Evolutionary conservation across 306 rosid genomes (phyloP).

Genomic region (Pyrus communis): DNA sequence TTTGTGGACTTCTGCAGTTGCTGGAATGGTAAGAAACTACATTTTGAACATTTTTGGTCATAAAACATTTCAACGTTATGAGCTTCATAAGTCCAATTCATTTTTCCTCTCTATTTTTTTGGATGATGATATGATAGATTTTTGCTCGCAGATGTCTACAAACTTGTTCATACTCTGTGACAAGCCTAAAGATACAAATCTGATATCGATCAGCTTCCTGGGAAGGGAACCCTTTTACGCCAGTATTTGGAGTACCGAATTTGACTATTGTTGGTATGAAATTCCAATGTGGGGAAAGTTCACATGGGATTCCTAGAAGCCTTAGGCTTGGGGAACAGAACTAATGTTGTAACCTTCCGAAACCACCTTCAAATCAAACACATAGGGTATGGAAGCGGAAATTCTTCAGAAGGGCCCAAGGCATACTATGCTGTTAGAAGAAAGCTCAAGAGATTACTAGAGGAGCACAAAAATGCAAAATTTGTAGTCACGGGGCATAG

Average conservation of each 20-base stretch:
- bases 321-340: constrained; percentile 59
- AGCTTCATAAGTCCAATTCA: neutral
- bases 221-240: constrained; percentile 76
- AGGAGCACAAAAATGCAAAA: constrained; percentile 63
- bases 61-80: neutral
- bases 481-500: constrained; percentile 77
- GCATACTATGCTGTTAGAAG: constrained; percentile 50
- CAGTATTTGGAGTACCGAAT: constrained; percentile 69
- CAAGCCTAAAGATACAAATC: constrained; percentile 57
- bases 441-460: constrained; percentile 43
- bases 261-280: constrained; percentile 78
- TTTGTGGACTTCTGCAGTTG: constrained; percentile 62
- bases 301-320: constrained; percentile 85
- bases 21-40: constrained; percentile 54
- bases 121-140: constrained; percentile 29
- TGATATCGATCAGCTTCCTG: constrained; percentile 65
- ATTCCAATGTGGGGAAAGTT: constrained; percentile 52
- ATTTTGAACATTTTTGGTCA: neutral
- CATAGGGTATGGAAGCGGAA: neutral
- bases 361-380: constrained; percentile 23
- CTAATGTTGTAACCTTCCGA: constrained; percentile 29
- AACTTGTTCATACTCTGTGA: constrained; percentile 63
- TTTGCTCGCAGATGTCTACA: constrained; percentile 40
- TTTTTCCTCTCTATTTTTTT: neutral
- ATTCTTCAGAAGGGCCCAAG: constrained; percentile 8